Evolutionary conservation across 2,329 filamentous ascomycete species (phyloP), one percentile per base, ranked within the genome.

Genomic region (Aulographum hederae): DNA sequence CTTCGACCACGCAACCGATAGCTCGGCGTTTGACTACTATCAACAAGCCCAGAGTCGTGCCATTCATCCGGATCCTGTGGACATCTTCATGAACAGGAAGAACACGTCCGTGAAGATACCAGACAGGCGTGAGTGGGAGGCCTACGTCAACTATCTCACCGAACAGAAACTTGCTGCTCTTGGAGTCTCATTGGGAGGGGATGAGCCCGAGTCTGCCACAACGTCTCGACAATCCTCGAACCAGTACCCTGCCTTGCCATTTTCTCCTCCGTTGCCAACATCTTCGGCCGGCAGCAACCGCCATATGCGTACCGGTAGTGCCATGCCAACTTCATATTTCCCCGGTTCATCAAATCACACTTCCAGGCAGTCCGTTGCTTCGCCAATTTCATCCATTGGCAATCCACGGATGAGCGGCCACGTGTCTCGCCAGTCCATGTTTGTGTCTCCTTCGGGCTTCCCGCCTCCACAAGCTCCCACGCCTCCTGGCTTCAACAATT

Each of bases 81-180:
- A 78, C 19, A 52, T 48, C 5, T 55, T 55, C 31, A 73, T 79
- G 42, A 63, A 69, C 29, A 52, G 59, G 12, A 48, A 62, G 28
- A 51, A 51, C n/a, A 76, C 62, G 46, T 63, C 60, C 33, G 74
- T 89, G 21, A 64, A 65, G 16, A 62, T 89, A 37, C 78, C 80
- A 2, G 76, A 81, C 45, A 56, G 77, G 38, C 72, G 74, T 26
- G 65, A 69, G 43, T 80, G 76, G 75, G 77, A 81, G 45, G 63
- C 72, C 17, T 93, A 95, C 51, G 78, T 85, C 36, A 69, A 78
- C 33, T 75, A 78, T 41, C 60, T 95, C 21, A 73, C 80, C 42
- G 89, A 98, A 57, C 82, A 86, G 37, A 98, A 94, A 56, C 63
- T 98, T 32, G 74, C 84, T 38, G 85, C 86, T 31, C 65, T 98